A percentile compares a stretch with the other conserved stretches of the same genome.
phyloP scores from a whole-genome alignment of 225 moss, liverwort and hornwort genomes.

The Takakia lepidozioides region DNA sequence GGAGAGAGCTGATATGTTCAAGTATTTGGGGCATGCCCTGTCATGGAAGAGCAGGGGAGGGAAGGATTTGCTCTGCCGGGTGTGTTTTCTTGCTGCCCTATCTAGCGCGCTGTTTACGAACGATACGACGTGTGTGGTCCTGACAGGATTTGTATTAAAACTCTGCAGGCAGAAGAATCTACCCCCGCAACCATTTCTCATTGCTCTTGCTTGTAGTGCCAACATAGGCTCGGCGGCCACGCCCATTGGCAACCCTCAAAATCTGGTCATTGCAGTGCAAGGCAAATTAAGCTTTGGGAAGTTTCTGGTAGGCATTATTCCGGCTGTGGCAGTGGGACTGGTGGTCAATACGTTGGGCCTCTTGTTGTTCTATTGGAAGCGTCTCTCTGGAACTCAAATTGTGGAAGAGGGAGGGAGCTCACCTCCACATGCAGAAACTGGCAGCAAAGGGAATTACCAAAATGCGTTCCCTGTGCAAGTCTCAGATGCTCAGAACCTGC shows the following conservation, averaged over 20 bases:
- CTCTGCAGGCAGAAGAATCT: constrained; percentile 54
- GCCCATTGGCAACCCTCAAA: constrained; percentile 89
- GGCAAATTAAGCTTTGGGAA: constrained; percentile 66
- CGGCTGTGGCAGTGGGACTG: constrained; percentile 57
- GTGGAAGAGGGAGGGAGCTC: constrained; percentile 1
- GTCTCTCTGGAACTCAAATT: constrained; percentile 10
- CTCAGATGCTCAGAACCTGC: not conserved
- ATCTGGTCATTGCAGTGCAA: constrained; percentile 74
- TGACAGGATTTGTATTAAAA: constrained; percentile 66
- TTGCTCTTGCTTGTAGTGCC: constrained; percentile 75
- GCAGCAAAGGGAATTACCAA: not conserved
- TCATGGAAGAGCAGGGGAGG: constrained; percentile 63
- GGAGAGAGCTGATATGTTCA: constrained; percentile 52
- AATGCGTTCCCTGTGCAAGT: not conserved
- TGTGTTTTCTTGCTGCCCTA: constrained; percentile 59
- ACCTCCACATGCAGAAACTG: not conserved
- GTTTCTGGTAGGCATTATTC: constrained; percentile 58
- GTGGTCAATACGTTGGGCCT: constrained; percentile 57
- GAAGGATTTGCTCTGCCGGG: constrained; percentile 59
- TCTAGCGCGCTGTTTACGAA: constrained; percentile 90
- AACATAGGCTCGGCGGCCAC: constrained; percentile 90
- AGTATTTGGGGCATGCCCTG: constrained; percentile 33
- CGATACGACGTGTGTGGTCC: constrained; percentile 81
- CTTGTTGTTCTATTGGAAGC: constrained; percentile 34
- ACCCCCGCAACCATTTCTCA: constrained; percentile 51